Evolutionary conservation across 2,329 filamentous ascomycete genomes (phyloP), one percentile per base, ranked within the genome.

Genomic region (Pyrenochaeta sp.): DNA sequence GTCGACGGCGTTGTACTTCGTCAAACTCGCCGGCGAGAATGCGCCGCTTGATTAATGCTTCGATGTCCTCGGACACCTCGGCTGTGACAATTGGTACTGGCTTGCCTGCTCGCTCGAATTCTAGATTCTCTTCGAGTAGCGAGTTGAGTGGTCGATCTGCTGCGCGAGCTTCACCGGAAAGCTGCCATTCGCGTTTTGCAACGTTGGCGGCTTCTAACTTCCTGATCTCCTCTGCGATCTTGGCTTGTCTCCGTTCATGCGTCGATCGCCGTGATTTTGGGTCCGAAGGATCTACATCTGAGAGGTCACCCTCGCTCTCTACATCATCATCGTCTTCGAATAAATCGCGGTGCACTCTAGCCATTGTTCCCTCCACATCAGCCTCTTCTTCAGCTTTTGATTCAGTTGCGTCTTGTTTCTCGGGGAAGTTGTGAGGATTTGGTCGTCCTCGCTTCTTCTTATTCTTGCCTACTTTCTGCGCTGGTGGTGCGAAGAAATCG

Each of bases 21-120:
- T 99, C 93, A 68, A 99, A 98, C 68, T 97, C 91, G 63, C 90
- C 89, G 0, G 91, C 89, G 13, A 98, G 81, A 67, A 99, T 97
- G 49, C 95, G 90, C 39, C 92, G 88, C 80, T 98, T 98, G 81
- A 99, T 93, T 58, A 99, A 86, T 34, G 91, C 90, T 78, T 99
- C 95, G 56, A 99, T 96, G 68, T 89, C 89, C 77, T 97, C 93
- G 52, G 89, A 96, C 40, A 96, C 85, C 77, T 97, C 93, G 42
- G 91, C 90, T 0, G 95, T 98, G 75, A 97, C 93, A 59, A 98
- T 91, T 1, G 94, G 92, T 0, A 98, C 90, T 0, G 95, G 94
- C 77, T 98, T 99, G 72, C 95, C 95, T 24, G 92, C 88, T 69
- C 96, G 89, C 79, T 99, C 95, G 73, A 98, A 99, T 65, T 98